Percentiles rank a stretch among this genome's conserved stretches.
Evolutionary conservation across 495 filamentous ascomycete species (phyloP).

Genomic region (Penicillium pancosmium): DNA sequence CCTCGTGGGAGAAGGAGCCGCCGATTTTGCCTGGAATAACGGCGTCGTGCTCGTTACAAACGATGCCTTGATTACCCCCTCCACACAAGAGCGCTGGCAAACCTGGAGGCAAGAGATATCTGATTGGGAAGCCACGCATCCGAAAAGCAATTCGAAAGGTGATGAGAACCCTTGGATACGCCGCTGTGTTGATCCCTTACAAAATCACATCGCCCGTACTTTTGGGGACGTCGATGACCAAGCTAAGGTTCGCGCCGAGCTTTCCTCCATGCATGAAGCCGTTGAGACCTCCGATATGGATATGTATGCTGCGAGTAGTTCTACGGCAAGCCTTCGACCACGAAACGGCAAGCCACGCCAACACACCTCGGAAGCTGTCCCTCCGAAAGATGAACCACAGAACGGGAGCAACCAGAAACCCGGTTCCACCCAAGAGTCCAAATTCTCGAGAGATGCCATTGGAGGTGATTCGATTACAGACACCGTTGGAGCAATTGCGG

Average conservation of each 20-base stretch:
- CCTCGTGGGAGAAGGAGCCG: slow-evolving; percentile 81
- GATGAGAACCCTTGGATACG: neutral
- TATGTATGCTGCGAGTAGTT: neutral
- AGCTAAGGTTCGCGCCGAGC: neutral
- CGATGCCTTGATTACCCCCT: slow-evolving; percentile 73
- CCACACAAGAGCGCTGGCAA: slow-evolving; percentile 70
- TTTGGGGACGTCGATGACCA: neutral
- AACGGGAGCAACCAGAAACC: neutral
- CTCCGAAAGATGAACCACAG: neutral
- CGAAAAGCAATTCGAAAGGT: neutral
- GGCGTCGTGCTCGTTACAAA: slow-evolving; percentile 69
- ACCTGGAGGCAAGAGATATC: slow-evolving; percentile 78
- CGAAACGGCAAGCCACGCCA: neutral
- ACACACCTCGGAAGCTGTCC: neutral
- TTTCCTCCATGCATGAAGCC: neutral
- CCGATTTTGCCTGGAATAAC: slow-evolving; percentile 78
- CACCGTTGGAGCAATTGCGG: slow-evolving; percentile 92
- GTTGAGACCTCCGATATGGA: neutral
- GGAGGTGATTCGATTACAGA: slow-evolving; percentile 69
- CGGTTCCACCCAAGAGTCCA: neutral
- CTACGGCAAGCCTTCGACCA: neutral
- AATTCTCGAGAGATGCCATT: neutral
- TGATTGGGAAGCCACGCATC: slow-evolving; percentile 34
- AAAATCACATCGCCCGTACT: slow-evolving; percentile 8
- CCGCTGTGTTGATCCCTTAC: neutral